These are phyloP conservation scores for Clavispora carvajalis DNA, from an alignment of 805 yeast genomes.

Conservation along the genomic window DNA sequence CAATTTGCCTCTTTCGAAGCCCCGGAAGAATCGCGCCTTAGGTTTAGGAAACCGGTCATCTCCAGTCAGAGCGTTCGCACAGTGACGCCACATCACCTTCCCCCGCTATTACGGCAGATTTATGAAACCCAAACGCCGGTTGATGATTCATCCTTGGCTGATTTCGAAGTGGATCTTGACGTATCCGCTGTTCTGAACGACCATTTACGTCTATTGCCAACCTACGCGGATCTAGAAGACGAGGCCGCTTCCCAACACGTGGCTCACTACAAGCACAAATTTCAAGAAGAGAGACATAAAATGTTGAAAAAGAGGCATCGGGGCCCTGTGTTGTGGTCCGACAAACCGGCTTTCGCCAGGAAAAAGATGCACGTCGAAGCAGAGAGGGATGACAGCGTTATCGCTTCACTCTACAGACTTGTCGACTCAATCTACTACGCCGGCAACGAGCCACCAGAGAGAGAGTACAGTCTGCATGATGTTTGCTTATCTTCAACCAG, in stretches of 20 bases:
- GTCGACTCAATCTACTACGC: neutral
- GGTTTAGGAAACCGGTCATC: slow-evolving; percentile 31
- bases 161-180: slow-evolving; percentile 7
- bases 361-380: neutral
- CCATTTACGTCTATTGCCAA: slow-evolving; percentile 2
- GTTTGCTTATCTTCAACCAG: neutral
- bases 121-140: slow-evolving; percentile 2
- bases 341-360: neutral
- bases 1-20: slow-evolving; percentile 19
- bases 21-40: slow-evolving; percentile 22
- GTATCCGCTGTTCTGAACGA: neutral
- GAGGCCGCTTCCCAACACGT: slow-evolving; percentile 1
- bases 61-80: slow-evolving; percentile 5
- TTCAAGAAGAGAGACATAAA: neutral
- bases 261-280: slow-evolving; percentile 1
- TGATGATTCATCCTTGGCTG: slow-evolving; percentile 7
- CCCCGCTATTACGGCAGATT: slow-evolving; percentile 10
- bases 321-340: slow-evolving; percentile 1
- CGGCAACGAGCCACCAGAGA: neutral
- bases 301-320: neutral
- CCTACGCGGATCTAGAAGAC: neutral
- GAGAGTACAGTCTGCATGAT: neutral
- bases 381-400: neutral
- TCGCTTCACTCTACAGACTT: neutral
- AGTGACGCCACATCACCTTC: slow-evolving; percentile 4